Evolutionary conservation across 2,329 filamentous ascomycete species (phyloP).

Genomic region (Acarospora socialis): DNA sequence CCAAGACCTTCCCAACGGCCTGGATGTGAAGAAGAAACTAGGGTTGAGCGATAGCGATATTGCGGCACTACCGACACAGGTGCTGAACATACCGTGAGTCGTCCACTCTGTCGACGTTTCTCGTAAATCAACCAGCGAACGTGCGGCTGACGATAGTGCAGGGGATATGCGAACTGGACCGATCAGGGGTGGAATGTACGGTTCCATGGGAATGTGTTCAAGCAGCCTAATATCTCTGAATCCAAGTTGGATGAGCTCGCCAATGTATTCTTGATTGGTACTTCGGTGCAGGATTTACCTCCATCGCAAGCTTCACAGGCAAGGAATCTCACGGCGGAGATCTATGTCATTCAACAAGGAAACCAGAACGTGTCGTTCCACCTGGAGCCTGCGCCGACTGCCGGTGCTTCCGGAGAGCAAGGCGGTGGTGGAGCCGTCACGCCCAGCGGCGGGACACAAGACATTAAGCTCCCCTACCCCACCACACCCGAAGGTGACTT

Average conservation of each 20-base stretch:
- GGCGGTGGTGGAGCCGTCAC: conserved; percentile 37
- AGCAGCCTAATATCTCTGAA: conserved; percentile 54
- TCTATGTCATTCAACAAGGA: conserved; percentile 61
- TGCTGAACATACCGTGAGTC: conserved; percentile 51
- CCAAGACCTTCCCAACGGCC: conserved; percentile 49
- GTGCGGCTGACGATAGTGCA: conserved; percentile 15
- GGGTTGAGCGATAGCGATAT: conserved; percentile 45
- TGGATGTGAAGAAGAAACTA: conserved; percentile 45
- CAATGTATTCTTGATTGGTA: conserved; percentile 55
- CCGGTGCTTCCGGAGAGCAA: conserved; percentile 36
- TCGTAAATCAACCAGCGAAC: background rate
- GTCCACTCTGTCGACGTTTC: background rate
- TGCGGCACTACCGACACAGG: conserved; percentile 50
- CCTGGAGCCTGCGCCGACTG: conserved; percentile 43
- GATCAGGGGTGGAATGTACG: conserved; percentile 62
- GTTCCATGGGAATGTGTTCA: conserved; percentile 70
- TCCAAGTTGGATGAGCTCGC: conserved; percentile 53
- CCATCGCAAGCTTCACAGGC: conserved; percentile 49
- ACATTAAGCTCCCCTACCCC: conserved; percentile 47
- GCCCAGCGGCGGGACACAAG: conserved; percentile 46
- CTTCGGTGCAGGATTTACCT: conserved; percentile 45
- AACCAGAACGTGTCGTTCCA: conserved; percentile 49
- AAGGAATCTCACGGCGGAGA: conserved; percentile 56
- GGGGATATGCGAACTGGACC: conserved; percentile 64
- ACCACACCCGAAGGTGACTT: conserved; percentile 60